Conservation (phyloP, 2,329 filamentous ascomycete genomes). For the Penicillium psychrosexuale region DNA sequence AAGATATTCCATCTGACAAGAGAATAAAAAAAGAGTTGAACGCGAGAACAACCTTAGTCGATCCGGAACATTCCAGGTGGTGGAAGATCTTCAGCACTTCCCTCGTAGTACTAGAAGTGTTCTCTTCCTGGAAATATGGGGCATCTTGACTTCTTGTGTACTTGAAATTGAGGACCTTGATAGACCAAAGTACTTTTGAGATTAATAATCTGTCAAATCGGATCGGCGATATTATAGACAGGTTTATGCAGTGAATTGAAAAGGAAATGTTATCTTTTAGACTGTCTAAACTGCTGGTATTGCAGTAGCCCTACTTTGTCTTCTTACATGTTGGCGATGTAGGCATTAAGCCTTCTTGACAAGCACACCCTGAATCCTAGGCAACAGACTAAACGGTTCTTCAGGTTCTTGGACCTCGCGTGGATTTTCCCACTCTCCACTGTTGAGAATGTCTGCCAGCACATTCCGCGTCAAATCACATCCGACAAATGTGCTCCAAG, state of each 20-base stretch:
- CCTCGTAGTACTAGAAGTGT: not conserved
- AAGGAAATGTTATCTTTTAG: too few species aligned
- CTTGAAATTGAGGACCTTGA: constrained; percentile 17
- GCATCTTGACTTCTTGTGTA: not conserved
- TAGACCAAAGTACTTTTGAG: constrained; percentile 2
- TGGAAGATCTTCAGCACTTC: too few species aligned
- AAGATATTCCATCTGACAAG: not conserved
- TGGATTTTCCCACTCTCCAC: constrained; percentile 22
- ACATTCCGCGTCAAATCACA: constrained; percentile 19
- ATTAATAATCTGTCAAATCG: not conserved
- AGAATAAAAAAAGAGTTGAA: too few species aligned
- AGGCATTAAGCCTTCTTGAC: constrained; percentile 11
- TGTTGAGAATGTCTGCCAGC: constrained; percentile 17
- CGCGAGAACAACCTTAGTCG: too few species aligned
- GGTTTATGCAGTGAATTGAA: too few species aligned
- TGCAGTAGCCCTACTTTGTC: too few species aligned
- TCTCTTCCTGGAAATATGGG: not conserved
- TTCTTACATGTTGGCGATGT: too few species aligned
- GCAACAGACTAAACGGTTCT: constrained; percentile 16
- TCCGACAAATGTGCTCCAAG: constrained; percentile 20
- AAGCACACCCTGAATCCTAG: constrained; percentile 22
- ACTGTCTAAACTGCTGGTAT: too few species aligned
- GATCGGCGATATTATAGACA: not conserved
- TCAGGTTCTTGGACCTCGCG: constrained; percentile 16
- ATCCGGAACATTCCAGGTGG: too few species aligned